Base-by-base conservation (phyloP, 2,329 filamentous ascomycete species). In the Xylogone sp. region DNA sequence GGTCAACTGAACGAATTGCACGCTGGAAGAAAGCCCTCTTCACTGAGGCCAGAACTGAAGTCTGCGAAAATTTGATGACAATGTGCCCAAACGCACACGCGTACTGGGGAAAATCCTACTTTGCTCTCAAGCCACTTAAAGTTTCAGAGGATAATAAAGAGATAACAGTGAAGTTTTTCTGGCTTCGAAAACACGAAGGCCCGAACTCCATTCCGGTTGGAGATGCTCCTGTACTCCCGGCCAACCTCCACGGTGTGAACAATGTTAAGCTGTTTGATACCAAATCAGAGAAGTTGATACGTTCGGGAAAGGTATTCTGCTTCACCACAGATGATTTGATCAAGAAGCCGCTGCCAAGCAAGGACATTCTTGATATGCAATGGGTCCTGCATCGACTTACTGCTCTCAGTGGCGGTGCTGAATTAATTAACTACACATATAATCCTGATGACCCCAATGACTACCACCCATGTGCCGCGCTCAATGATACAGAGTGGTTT, bases 311-410 rank as follows among this genome's bases (percentile, higher is more conserved):
- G 39, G 48, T 45, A 50, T 53, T 45, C 18, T 13, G 34, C 22
- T 55, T 43, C 22, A 12, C 5, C 44, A 55, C 50, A 45, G 52
- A 58, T 27, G 49, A 56, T 48, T 49, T 48, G 42, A 27, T 21
- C 49, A 19, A 16, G 50, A 54, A 42, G 50, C 52, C 49, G 47
- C 42, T 56, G 21, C 52, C 49, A 21, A 54, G 47, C 29, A 49
- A 52, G 20, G 44, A 31, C 29, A 42, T 54, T 9, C 52, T 54
- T 12, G 54, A 56, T 20, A 22, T 56, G 44, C 54, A 53, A 22
- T 56, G 54, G 54, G 53, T 53, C 42, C 54, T 56, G 21, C 54
- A 53, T 19, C 27, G 54, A 13, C 21, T 56, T 20, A 31, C 18
- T n/a, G 54, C 24, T 27, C 10, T 27, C 5, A 27, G 24, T 27